A percentile compares a stretch with the other conserved stretches of the same genome.
These are phyloP conservation scores for Penicillium sclerotiorum DNA, from an alignment of 2,329 filamentous ascomycete species.

Conservation along the genomic window DNA sequence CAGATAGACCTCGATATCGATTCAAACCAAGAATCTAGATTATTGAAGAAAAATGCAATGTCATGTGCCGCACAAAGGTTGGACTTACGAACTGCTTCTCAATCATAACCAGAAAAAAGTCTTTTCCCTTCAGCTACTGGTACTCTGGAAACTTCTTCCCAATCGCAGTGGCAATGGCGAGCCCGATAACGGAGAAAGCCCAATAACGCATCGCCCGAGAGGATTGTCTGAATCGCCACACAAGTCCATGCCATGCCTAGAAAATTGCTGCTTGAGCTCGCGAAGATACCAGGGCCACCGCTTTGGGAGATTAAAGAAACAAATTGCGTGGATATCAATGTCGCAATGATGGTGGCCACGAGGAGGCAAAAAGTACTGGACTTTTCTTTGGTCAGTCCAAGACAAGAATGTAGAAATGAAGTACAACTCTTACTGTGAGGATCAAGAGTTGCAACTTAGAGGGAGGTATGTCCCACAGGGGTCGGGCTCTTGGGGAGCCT, in stretches of 20 bases:
- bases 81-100: too few relatives aligned
- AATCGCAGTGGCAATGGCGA: conserved; percentile 5
- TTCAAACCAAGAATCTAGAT: too few relatives aligned
- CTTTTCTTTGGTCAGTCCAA: not conserved
- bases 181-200: not conserved
- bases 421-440: not conserved
- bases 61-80: too few relatives aligned
- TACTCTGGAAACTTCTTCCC: not conserved
- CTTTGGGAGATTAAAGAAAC: not conserved
- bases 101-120: not conserved
- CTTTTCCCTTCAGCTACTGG: not conserved
- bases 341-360: conserved; percentile 4
- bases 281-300: conserved; percentile 2
- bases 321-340: not conserved
- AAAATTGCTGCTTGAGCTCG: not conserved
- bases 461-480: not conserved
- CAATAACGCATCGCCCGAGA: not conserved
- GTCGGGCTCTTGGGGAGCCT: not conserved
- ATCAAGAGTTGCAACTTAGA: conserved; percentile 1
- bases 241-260: conserved; percentile 9
- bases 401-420: too few relatives aligned
- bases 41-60: too few relatives aligned
- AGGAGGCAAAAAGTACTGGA: not conserved
- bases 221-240: not conserved
- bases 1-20: too few relatives aligned